Evolutionary conservation across 2,329 filamentous ascomycete genomes (phyloP), one percentile per base, ranked within the genome.

Genomic region (Coniochaeta prunicola): DNA sequence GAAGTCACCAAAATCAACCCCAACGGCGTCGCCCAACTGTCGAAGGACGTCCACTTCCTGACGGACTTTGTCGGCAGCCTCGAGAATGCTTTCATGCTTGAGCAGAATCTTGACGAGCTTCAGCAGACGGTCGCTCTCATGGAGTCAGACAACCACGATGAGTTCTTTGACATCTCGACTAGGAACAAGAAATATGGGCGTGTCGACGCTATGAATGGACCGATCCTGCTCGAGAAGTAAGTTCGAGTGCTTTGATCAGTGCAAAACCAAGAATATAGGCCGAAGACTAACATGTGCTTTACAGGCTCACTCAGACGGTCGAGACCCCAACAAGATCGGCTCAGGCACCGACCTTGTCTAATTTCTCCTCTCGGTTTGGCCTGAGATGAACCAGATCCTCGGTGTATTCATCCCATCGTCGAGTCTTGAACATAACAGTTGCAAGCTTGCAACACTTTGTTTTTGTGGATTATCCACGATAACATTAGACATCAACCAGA

Each of bases 121-220:
- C 88, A 93, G 66, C 94, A 99, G 76, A 97, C 94, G 1, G 88
- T 96, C 53, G 86, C 89, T 60, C 80, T 99, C 28, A 89, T 99
- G 82, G 86, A 90, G 68, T 84, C 83, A 1, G 91, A 96, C 42
- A 96, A 96, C 66, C 85, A 91, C n/a, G 92, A 97, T 64, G 93
- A 97, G 72, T 99, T 96, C 73, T 99, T 94, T 71, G 94, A 99
- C 69, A 88, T 94, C 56, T 89, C 88, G 5, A 90, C 88, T 15
- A 80, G 92, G 57, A 96, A 97, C 74, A 92, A 90, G 76, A 96
- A 96, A 71, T 99, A 96, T 70, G 90, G 92, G 17, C 87, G 91
- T 58, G 96, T 99, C 34, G 91, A 97, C 74, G 89, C 91, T 57
- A 80, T 96, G 71, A 96, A 96, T 70, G 94, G 93, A 0, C 91